Conservation (phyloP, 345 rosid species). For the Salix dunnii region DNA sequence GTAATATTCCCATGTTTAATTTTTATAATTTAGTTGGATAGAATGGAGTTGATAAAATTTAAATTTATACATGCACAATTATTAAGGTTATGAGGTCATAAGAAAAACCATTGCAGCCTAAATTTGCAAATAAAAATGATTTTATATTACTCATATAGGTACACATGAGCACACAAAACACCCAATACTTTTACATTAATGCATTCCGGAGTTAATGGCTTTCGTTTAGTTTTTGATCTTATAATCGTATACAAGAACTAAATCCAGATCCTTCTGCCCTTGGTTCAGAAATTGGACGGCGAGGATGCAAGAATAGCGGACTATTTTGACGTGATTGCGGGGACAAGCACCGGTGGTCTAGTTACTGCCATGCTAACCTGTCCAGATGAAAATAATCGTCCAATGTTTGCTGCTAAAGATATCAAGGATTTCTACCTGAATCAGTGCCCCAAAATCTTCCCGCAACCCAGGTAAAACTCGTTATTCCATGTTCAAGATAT, state of each 20-base stretch:
- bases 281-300: conserved; percentile 4
- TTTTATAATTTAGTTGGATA: too few relatives aligned
- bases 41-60: too few relatives aligned
- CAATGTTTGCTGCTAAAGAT: conserved; percentile 12
- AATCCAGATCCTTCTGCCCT: too few relatives aligned
- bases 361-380: conserved; percentile 13
- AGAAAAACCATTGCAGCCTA: too few relatives aligned
- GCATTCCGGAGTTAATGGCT: too few relatives aligned
- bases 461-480: conserved; percentile 32
- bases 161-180: too few relatives aligned
- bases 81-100: too few relatives aligned
- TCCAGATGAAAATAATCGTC: conserved; percentile 4
- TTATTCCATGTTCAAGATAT: background rate
- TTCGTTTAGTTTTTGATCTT: background rate
- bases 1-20: too few relatives aligned
- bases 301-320: conserved; percentile 18
- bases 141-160: too few relatives aligned
- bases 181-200: too few relatives aligned
- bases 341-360: conserved; percentile 17
- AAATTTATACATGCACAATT: too few relatives aligned
- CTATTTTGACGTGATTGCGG: conserved; percentile 11
- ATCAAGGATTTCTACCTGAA: conserved; percentile 37
- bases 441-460: conserved; percentile 55
- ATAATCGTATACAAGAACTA: background rate
- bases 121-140: too few relatives aligned